Conservation (phyloP, 2,329 filamentous ascomycete genomes). For the Xylariaceae sp. region DNA sequence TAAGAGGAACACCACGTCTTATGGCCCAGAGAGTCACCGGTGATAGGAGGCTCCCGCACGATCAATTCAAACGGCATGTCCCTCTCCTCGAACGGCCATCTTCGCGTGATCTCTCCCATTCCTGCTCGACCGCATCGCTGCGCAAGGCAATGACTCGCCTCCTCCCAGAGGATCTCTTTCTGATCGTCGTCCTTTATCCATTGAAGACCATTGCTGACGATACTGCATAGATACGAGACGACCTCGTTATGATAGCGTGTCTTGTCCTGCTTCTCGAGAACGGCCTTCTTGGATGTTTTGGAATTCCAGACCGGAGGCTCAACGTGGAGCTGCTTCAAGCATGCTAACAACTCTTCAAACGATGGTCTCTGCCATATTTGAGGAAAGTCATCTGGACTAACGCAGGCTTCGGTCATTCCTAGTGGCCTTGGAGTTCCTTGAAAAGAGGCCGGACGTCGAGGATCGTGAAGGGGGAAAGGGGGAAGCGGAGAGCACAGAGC, state of each 20-base stretch:
- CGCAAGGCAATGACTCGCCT: constrained; percentile 72
- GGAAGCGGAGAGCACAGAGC: not conserved
- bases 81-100: constrained; percentile 46
- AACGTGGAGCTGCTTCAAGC: constrained; percentile 61
- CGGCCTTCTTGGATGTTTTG: constrained; percentile 38
- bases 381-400: constrained; percentile 59
- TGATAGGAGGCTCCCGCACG: constrained; percentile 81
- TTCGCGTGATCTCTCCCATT: constrained; percentile 53
- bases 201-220: constrained; percentile 60
- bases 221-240: constrained; percentile 61
- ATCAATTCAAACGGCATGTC: constrained; percentile 53
- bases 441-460: not conserved
- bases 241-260: constrained; percentile 46
- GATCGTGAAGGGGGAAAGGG: not conserved
- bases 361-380: constrained; percentile 74
- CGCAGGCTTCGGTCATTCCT: constrained; percentile 28
- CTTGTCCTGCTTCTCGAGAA: constrained; percentile 39
- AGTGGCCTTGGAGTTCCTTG: not conserved
- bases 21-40: constrained; percentile 79
- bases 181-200: constrained; percentile 66
- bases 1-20: constrained; percentile 97
- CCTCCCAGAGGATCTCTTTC: constrained; percentile 67
- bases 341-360: constrained; percentile 56
- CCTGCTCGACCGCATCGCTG: constrained; percentile 77
- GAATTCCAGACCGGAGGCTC: constrained; percentile 64